Evolutionary conservation across 2,329 filamentous ascomycete species (phyloP).

Genomic region (Amesomyces nigricolor): DNA sequence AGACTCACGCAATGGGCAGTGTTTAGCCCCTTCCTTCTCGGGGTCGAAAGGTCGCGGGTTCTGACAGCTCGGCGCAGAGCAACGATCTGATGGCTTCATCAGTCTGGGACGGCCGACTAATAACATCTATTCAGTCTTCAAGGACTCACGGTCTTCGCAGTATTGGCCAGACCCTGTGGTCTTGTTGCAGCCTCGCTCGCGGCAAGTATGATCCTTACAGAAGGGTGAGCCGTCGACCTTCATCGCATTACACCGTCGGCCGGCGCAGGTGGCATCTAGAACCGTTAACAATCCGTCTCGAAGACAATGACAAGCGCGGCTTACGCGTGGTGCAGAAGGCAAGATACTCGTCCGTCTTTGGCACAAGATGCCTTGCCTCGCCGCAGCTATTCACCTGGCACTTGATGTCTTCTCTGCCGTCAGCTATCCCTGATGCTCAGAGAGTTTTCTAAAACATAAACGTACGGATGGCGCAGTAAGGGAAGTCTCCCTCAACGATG

Average conservation of each 20-base stretch:
- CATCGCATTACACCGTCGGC: slow-evolving; percentile 16
- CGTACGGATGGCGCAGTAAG: slow-evolving; percentile 22
- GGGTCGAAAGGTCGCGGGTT: slow-evolving; percentile 6
- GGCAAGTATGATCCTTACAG: slow-evolving; percentile 23
- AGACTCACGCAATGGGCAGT: slow-evolving; percentile 22
- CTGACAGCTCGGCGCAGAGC: slow-evolving; percentile 14
- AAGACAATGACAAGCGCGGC: neutral
- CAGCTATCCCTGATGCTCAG: neutral
- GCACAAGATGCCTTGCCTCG: slow-evolving; percentile 15
- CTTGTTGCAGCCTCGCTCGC: slow-evolving; percentile 19
- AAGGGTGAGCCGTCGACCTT: slow-evolving; percentile 17
- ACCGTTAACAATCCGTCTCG: neutral
- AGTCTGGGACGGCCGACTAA: too few species aligned
- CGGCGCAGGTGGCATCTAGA: slow-evolving; percentile 21
- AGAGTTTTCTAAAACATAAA: neutral
- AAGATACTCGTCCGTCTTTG: slow-evolving; percentile 21
- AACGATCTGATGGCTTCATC: slow-evolving; percentile 14
- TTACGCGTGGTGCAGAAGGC: slow-evolving; percentile 20
- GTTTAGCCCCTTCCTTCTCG: slow-evolving; percentile 3
- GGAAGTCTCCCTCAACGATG: slow-evolving; percentile 20
- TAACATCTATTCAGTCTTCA: neutral
- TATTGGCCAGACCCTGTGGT: slow-evolving; percentile 11
- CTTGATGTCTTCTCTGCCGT: slow-evolving; percentile 20
- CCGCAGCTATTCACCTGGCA: slow-evolving; percentile 21
- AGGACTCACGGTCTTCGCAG: slow-evolving; percentile 21